Conservation (phyloP, 192 early-diverging fungal genomes). For the Backusella australiensis region DNA sequence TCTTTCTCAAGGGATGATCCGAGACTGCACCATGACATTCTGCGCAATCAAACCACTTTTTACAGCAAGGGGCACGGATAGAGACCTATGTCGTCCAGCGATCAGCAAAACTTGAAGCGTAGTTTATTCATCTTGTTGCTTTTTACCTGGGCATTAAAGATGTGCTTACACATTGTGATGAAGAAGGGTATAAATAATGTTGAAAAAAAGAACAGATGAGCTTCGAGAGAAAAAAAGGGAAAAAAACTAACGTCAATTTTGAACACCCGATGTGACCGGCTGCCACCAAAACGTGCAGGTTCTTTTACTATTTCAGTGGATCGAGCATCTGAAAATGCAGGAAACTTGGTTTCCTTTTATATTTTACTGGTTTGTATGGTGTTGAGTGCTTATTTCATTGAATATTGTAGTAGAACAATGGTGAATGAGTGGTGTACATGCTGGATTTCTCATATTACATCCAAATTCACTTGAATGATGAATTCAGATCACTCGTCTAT, state of each 20-base stretch:
- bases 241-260: neutral
- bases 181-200: neutral
- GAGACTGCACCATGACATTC: constrained; percentile 86
- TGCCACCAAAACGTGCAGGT: neutral
- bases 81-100: constrained; percentile 57
- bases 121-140: neutral
- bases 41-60: constrained; percentile 95
- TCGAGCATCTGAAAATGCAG: neutral
- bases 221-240: neutral
- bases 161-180: constrained; percentile 88
- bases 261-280: neutral
- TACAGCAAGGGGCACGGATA: constrained; percentile 91
- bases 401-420: too few species aligned
- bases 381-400: too few species aligned
- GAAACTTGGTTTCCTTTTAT: too few species aligned
- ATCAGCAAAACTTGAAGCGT: neutral
- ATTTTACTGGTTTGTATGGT: too few species aligned
- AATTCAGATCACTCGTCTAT: too few species aligned
- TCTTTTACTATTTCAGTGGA: neutral
- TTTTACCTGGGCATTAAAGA: constrained; percentile 92
- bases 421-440: too few species aligned
- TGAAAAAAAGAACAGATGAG: neutral
- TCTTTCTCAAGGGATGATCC: constrained; percentile 76
- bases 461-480: too few species aligned
- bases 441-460: too few species aligned